phyloP scores from a whole-genome alignment of 176 grass and related monocot genomes.

The bread wheat (Triticum aestivum) region DNA sequence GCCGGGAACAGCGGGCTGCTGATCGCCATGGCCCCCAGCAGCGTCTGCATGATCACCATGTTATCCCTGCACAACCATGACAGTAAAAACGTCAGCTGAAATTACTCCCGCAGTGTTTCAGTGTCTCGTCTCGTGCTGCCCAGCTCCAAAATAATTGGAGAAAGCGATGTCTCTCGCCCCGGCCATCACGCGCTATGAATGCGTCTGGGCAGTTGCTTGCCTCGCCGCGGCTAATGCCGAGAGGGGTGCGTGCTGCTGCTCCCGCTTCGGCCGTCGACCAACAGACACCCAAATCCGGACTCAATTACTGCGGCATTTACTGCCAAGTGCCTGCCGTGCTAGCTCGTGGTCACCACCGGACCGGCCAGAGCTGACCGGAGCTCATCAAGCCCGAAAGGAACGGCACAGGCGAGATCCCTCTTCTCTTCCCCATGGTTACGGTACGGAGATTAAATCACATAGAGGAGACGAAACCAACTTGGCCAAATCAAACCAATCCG shows the following conservation, averaged over 20 bases:
- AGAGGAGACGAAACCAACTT: neutral
- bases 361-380: neutral
- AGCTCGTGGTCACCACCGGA: neutral
- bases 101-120: rapidly evolving
- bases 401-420: neutral
- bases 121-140: neutral
- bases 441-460: neutral
- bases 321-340: too few relatives aligned
- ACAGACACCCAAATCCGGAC: slow-evolving; percentile 20
- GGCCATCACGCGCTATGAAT: neutral
- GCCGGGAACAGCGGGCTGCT: slow-evolving; percentile 35
- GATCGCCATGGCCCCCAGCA: slow-evolving; percentile 43
- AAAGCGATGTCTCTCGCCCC: neutral
- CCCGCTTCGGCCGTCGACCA: slow-evolving; percentile 1
- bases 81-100: neutral
- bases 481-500: neutral
- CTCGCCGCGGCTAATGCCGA: neutral
- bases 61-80: slow-evolving; percentile 58
- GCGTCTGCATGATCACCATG: slow-evolving; percentile 69
- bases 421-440: neutral
- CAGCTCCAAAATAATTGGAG: neutral
- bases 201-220: neutral
- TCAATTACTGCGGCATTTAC: slow-evolving; percentile 3
- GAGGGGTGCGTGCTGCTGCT: neutral
- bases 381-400: neutral